A percentile compares a stretch with the other conserved stretches of the same genome.
These are phyloP conservation scores for Gynochthodes officinalis DNA, from an alignment of 257 asterid genomes.

Conservation along the genomic window DNA sequence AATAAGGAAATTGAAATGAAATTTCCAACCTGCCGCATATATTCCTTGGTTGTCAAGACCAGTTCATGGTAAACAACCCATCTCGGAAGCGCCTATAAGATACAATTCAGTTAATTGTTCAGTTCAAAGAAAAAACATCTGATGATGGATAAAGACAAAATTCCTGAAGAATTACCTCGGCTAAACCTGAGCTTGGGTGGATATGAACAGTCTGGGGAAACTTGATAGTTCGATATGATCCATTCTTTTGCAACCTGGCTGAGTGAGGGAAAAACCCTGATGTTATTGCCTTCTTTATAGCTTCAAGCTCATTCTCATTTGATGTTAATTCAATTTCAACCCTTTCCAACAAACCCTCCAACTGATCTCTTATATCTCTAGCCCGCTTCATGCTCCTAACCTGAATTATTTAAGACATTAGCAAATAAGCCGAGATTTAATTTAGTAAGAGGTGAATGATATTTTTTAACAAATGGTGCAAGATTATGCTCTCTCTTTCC, in stretches of 20 bases:
- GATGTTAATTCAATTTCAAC: conserved; percentile 80
- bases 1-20: neutral
- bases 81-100: conserved; percentile 67
- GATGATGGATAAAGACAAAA: neutral
- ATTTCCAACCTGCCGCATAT: conserved; percentile 71
- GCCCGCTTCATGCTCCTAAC: conserved; percentile 97
- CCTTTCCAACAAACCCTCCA: conserved; percentile 82
- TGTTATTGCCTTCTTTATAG: conserved; percentile 70
- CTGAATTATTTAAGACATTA: conserved; percentile 34
- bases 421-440: neutral
- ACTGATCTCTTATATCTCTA: conserved; percentile 90
- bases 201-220: conserved; percentile 83
- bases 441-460: neutral
- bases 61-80: conserved; percentile 91
- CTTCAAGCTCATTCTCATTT: conserved; percentile 56
- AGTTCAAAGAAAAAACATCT: neutral
- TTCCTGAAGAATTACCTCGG: conserved; percentile 43
- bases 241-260: conserved; percentile 75
- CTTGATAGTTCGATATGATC: conserved; percentile 80
- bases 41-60: conserved; percentile 88
- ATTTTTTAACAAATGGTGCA: neutral
- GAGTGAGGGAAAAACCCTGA: conserved; percentile 87
- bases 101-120: neutral
- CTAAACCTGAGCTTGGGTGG: conserved; percentile 90
- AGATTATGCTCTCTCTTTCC: neutral